Evolutionary conservation across 2,329 filamentous ascomycete genomes (phyloP).

Genomic region (Phialophora expanda): DNA sequence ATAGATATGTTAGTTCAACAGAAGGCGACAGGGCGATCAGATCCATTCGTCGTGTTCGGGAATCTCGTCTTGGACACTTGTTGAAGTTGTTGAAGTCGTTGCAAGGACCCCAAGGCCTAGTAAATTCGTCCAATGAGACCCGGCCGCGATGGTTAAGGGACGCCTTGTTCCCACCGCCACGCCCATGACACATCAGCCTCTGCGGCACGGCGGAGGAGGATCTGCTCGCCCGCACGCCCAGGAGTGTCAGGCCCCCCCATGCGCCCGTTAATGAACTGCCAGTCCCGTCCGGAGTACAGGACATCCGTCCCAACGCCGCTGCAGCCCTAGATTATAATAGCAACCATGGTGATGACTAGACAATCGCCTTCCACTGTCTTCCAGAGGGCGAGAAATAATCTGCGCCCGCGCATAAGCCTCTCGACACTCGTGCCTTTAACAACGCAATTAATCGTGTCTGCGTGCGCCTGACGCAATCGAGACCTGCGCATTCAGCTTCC

Average conservation of each 20-base stretch:
- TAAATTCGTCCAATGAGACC: constrained; percentile 1
- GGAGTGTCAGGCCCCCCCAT: neutral
- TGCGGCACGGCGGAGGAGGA: neutral
- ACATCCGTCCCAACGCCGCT: neutral
- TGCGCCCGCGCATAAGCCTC: too few relatives aligned
- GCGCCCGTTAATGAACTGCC: neutral
- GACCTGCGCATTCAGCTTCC: neutral
- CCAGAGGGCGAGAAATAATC: neutral
- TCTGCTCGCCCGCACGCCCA: neutral
- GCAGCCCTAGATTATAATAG: constrained; percentile 16
- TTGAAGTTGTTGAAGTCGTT: neutral
- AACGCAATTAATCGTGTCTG: constrained; percentile 2
- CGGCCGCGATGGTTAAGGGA: constrained; percentile 15
- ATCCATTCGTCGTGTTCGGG: neutral
- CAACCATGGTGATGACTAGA: neutral
- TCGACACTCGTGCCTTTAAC: neutral
- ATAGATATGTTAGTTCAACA: too few relatives aligned
- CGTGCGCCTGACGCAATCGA: too few relatives aligned
- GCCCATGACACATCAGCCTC: neutral
- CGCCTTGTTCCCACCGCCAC: constrained; percentile 13
- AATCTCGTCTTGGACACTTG: neutral
- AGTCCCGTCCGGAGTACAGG: neutral
- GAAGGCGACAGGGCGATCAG: neutral
- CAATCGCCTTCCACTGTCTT: neutral
- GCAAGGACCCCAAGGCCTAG: neutral